Evolutionary conservation across 108 stramenopile genomes (phyloP), one percentile per base, ranked within the genome.

Genomic region (Skeletonema tropicum): DNA sequence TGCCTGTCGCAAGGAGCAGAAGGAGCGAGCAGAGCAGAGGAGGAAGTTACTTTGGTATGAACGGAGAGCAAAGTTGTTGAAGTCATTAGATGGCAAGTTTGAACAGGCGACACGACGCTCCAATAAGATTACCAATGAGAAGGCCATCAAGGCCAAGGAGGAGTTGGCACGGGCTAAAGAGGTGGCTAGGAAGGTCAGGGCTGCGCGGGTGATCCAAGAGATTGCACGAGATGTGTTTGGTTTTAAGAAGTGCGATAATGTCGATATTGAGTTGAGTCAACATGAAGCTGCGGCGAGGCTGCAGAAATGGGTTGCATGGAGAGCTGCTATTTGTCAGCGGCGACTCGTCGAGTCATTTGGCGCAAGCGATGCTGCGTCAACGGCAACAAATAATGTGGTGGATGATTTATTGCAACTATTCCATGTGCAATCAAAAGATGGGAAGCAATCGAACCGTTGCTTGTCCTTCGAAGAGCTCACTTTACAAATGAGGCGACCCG

Each of bases 401-500:
- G 71, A 55, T 3, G 32, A 73, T 11, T 32, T 73, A 7, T 1
- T 79, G 52, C 2, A 57, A 6, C 11, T 73, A 21, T 73, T 79
- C 33, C 67, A 55, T 58, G 12, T 33, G 23, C 29, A 10, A 55
- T 1, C 25, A 7, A 0, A 64, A 33, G 30, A 61, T 12, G 25
- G 69, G 64, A n/a, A 36, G 36, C 59, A 52, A 17, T 13, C 23
- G 17, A 12, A 31, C 55, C 25, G 45, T 14, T 33, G 12, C 11
- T 55, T 64, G 12, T 25, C 70, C 17, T 79, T 79, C 41, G 78
- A 73, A 59, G 33, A 57, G 23, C 23, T 73, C 35, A 64, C 58
- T 38, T 31, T 55, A 49, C 46, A 73, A 12, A 79, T 79, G 78
- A 79, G 67, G 71, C 35, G 49, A 33, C 71, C 78, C 5, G 71